Conservation (phyloP, 768 basidiomycete genomes). For the Coprinopsis cinerea region DNA sequence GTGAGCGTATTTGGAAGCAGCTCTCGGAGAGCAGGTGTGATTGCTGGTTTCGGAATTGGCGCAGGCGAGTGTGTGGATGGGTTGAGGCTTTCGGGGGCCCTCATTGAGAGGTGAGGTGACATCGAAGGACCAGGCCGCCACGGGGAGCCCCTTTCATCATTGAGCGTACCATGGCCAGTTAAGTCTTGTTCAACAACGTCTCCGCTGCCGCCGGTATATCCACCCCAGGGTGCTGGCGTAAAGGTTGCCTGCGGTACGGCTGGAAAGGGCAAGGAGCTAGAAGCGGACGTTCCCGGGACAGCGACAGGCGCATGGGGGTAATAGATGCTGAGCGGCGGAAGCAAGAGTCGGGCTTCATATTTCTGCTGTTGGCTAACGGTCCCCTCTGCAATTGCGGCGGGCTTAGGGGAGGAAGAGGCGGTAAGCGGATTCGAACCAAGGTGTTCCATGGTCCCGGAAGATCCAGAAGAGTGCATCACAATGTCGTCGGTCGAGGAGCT, state of each 20-base stretch:
- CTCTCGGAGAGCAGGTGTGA: constrained; percentile 27
- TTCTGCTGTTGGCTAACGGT: neutral
- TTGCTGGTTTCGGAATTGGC: constrained; percentile 17
- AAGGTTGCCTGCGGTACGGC: neutral
- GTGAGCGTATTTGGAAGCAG: constrained; percentile 26
- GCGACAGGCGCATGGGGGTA: constrained; percentile 14
- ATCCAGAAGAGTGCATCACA: neutral
- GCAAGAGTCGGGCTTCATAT: constrained; percentile 13
- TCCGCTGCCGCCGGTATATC: no score
- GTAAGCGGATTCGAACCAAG: neutral
- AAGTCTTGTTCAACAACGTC: no score
- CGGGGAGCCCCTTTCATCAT: no score
- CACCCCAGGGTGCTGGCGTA: no score
- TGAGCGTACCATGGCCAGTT: no score
- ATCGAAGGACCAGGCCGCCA: no score
- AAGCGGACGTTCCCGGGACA: neutral
- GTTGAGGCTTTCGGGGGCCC: no score
- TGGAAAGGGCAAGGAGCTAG: constrained; percentile 2
- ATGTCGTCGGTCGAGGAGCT: neutral
- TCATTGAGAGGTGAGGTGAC: no score
- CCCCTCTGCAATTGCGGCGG: neutral
- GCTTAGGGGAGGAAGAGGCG: neutral
- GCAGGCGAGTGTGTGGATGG: no score
- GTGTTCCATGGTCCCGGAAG: no score
- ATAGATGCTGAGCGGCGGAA: constrained; percentile 26